Evolutionary conservation across 768 basidiomycete species (phyloP).

Genomic region (Mycena amicta): DNA sequence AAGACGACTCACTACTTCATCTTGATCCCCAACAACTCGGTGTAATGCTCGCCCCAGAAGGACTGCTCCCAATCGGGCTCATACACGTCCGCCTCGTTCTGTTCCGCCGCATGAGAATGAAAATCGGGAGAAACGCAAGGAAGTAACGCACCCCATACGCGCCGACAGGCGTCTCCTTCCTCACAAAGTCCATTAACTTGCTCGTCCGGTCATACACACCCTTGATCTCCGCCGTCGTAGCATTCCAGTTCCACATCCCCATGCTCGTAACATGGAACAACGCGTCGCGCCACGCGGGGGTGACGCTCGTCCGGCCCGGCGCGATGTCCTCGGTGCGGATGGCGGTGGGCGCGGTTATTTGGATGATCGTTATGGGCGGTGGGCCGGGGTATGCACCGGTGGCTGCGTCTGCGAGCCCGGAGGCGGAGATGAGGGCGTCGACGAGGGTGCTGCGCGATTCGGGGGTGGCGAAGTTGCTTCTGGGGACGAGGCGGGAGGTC

Average conservation of each 20-base stretch:
- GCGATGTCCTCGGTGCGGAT: conserved; percentile 25
- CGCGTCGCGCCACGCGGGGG: conserved; percentile 42
- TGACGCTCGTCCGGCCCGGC: conserved; percentile 44
- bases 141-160: conserved; percentile 43
- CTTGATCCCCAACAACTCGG: conserved; percentile 43
- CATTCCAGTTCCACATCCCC: conserved; percentile 49
- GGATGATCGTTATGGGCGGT: conserved; percentile 41
- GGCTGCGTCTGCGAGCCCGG: conserved; percentile 20
- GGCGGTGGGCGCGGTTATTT: conserved; percentile 39
- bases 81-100: conserved; percentile 55
- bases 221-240: conserved; percentile 39
- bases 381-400: conserved; percentile 29
- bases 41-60: conserved; percentile 50
- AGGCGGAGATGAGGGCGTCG: conserved; percentile 37
- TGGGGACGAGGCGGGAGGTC: conserved; percentile 47
- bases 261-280: conserved; percentile 49
- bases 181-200: conserved; percentile 41
- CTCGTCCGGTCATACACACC: conserved; percentile 37
- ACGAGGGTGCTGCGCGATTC: conserved; percentile 34
- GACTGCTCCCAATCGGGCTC: conserved; percentile 46
- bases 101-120: background rate
- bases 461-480: conserved; percentile 39
- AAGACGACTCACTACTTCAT: conserved; percentile 44
- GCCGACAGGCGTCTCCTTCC: conserved; percentile 45
- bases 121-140: background rate